Evolutionary conservation across 2,329 filamentous ascomycete genomes (phyloP).

Genomic region (Penicillium griseofulvum): DNA sequence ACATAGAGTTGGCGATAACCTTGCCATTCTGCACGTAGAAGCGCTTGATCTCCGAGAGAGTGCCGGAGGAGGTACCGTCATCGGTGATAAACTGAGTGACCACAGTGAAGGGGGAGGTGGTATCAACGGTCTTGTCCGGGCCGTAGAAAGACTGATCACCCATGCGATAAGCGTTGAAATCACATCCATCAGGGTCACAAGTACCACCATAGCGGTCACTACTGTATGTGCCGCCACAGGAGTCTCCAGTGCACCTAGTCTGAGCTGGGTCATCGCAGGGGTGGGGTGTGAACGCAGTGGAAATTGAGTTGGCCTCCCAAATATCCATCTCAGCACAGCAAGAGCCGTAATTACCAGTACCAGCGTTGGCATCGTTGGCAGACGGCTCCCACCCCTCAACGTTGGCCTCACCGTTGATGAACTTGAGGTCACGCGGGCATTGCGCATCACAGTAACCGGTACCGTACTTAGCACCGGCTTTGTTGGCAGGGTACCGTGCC

Average conservation of each 20-base stretch:
- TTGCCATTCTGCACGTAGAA: slow-evolving; percentile 63
- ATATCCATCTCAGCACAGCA: slow-evolving; percentile 69
- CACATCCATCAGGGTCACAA: slow-evolving; percentile 69
- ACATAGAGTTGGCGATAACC: slow-evolving; percentile 55
- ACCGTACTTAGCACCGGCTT: slow-evolving; percentile 58
- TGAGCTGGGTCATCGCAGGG: slow-evolving; percentile 55
- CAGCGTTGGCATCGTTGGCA: slow-evolving; percentile 53
- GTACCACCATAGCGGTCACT: slow-evolving; percentile 56
- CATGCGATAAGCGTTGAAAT: slow-evolving; percentile 67
- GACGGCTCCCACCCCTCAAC: slow-evolving; percentile 54
- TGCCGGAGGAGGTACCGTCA: slow-evolving; percentile 49
- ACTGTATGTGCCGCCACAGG: slow-evolving; percentile 54
- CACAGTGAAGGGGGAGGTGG: slow-evolving; percentile 59
- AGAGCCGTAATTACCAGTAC: slow-evolving; percentile 53
- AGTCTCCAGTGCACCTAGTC: slow-evolving; percentile 50
- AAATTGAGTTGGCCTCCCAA: slow-evolving; percentile 67
- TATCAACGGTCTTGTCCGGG: slow-evolving; percentile 56
- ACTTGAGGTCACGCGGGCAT: slow-evolving; percentile 51
- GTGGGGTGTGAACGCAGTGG: slow-evolving; percentile 64
- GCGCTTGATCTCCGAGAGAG: slow-evolving; percentile 60
- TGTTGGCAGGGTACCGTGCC: slow-evolving; percentile 50
- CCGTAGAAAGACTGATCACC: slow-evolving; percentile 65
- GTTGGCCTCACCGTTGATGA: slow-evolving; percentile 50
- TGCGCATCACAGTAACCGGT: slow-evolving; percentile 64
- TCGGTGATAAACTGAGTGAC: slow-evolving; percentile 64